Conservation (phyloP, 768 basidiomycete species). For the Xerocomellus intermedius region DNA sequence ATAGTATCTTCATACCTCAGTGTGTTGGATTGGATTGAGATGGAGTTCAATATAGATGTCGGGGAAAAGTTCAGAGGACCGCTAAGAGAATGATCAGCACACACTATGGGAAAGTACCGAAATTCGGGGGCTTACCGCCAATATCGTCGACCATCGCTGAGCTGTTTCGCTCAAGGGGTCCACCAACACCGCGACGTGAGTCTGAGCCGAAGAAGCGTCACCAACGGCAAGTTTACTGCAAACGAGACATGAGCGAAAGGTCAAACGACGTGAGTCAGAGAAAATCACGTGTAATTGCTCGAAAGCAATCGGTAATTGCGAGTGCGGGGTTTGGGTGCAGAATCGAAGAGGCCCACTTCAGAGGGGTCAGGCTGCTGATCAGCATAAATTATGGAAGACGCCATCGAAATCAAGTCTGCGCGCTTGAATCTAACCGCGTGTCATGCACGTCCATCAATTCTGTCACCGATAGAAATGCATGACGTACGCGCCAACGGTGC, state of each 20-base stretch:
- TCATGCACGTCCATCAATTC: not conserved
- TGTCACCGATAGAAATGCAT: not conserved
- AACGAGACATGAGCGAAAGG: not conserved
- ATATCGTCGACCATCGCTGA: constrained; percentile 81
- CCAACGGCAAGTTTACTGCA: constrained; percentile 69
- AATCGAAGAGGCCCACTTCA: constrained; percentile 69
- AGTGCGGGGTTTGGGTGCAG: constrained; percentile 56
- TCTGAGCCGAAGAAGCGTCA: constrained; percentile 61
- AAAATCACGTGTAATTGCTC: constrained; percentile 61
- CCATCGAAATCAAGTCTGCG: constrained; percentile 60
- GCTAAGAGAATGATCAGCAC: constrained; percentile 10
- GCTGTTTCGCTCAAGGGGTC: constrained; percentile 85
- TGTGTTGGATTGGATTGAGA: constrained; percentile 65
- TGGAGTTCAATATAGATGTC: constrained; percentile 73
- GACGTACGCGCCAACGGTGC: constrained; percentile 44
- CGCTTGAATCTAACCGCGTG: constrained; percentile 43
- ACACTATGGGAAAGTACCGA: not conserved
- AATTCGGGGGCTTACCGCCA: constrained; percentile 52
- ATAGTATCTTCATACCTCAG: constrained; percentile 52
- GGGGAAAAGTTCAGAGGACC: constrained; percentile 45
- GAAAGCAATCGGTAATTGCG: constrained; percentile 59
- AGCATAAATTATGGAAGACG: constrained; percentile 70
- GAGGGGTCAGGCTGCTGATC: constrained; percentile 73
- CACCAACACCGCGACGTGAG: constrained; percentile 68
- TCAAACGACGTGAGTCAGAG: not conserved